These are phyloP conservation scores for Halteria grandinella DNA, from an alignment of 73 alveolate genomes.

Conservation along the genomic window DNA sequence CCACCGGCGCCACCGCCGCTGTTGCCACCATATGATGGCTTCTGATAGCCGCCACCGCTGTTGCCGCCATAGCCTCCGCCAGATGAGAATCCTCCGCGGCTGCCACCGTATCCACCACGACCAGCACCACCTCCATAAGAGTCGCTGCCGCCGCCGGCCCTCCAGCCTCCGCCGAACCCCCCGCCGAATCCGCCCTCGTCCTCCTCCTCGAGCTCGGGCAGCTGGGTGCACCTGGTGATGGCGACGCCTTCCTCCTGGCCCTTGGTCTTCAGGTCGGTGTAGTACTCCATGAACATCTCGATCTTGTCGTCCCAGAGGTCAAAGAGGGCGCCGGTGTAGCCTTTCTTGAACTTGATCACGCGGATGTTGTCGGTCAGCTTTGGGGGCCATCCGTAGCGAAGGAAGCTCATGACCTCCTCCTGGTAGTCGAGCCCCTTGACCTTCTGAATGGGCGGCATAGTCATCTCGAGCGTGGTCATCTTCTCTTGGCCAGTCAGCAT, in stretches of 20 bases:
- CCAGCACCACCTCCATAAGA: not conserved
- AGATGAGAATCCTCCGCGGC: conserved; percentile 25
- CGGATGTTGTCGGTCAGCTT: not conserved
- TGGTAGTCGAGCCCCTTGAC: not conserved
- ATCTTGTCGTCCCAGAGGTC: conserved; percentile 38
- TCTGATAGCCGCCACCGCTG: not conserved
- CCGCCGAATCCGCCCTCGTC: not conserved
- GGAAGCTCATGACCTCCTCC: conserved; percentile 15
- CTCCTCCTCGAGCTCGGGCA: conserved; percentile 47
- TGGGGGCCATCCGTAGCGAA: conserved; percentile 7
- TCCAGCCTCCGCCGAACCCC: not conserved
- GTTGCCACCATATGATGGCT: too few relatives aligned
- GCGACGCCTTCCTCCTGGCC: not conserved
- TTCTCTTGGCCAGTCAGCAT: conserved; percentile 43
- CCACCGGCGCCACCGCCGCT: conserved; percentile 14
- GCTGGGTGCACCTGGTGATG: conserved; percentile 18
- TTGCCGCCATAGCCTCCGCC: too few relatives aligned
- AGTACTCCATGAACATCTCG: conserved; percentile 6
- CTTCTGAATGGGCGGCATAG: conserved; percentile 17
- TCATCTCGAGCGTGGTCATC: conserved; percentile 11
- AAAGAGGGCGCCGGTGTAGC: conserved; percentile 23
- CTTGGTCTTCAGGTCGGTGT: not conserved
- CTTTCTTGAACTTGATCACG: conserved; percentile 11
- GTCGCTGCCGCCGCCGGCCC: conserved; percentile 10
- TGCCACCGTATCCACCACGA: conserved; percentile 36